phyloP scores from a whole-genome alignment of 768 basidiomycete genomes.

The Phanerochaete sordida region DNA sequence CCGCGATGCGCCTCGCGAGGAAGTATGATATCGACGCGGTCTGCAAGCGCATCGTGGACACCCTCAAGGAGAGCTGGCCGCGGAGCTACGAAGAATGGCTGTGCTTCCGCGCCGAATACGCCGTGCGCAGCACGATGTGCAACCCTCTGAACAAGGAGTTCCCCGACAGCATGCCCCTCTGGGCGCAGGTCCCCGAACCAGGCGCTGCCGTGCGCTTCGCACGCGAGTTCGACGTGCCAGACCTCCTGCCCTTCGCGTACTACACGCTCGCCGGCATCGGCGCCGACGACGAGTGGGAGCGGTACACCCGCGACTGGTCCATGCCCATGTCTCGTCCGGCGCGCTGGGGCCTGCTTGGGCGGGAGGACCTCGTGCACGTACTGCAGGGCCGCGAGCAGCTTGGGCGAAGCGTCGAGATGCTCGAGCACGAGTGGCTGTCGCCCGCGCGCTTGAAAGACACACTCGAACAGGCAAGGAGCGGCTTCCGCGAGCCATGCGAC shows the following conservation, averaged over 20 bases:
- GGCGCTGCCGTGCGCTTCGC: constrained; percentile 12
- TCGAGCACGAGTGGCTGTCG: no score
- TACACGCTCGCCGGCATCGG: constrained; percentile 5
- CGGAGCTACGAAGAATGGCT: constrained; percentile 10
- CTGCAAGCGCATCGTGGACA: constrained; percentile 20
- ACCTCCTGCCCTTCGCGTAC: constrained; percentile 14
- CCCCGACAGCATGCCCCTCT: not conserved
- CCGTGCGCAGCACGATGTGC: no score
- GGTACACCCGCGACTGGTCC: no score
- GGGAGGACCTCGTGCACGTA: no score
- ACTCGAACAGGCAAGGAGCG: no score
- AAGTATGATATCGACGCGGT: constrained; percentile 26
- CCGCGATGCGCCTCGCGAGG: constrained; percentile 21
- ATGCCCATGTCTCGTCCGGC: no score
- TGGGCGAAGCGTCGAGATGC: no score
- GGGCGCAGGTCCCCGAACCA: not conserved
- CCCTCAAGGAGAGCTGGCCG: constrained; percentile 29
- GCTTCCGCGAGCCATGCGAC: no score
- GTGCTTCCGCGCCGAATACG: not conserved
- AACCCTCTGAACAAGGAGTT: no score
- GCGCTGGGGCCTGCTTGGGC: no score
- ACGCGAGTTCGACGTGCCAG: constrained; percentile 11
- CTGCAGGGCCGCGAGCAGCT: no score
- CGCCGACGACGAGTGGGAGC: not conserved
- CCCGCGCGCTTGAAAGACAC: no score